These are phyloP conservation scores for Marasmius sp. DNA, from an alignment of 1,284 basidiomycete species.

Conservation along the genomic window DNA sequence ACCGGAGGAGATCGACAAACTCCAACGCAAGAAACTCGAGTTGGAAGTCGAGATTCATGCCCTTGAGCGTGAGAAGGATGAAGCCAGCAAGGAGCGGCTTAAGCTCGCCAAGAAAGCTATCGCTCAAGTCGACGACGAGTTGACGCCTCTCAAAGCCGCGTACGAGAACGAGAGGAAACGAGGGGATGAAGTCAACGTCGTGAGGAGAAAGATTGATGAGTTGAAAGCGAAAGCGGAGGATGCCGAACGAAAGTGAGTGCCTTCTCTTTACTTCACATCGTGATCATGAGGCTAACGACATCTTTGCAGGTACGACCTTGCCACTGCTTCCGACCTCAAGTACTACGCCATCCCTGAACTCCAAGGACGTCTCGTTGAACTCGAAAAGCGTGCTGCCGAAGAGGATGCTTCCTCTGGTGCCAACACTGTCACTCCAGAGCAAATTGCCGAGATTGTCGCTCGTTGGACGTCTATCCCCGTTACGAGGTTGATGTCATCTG, in stretches of 20 bases:
- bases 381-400: slow-evolving; percentile 79
- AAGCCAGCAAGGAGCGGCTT: slow-evolving; percentile 88
- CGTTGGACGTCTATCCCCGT: slow-evolving; percentile 93
- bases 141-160: slow-evolving; percentile 85
- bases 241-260: slow-evolving; percentile 79
- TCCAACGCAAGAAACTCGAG: slow-evolving; percentile 92
- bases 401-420: slow-evolving; percentile 59
- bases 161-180: slow-evolving; percentile 90
- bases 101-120: slow-evolving; percentile 77
- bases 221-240: slow-evolving; percentile 92
- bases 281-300: slow-evolving; percentile 10
- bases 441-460: slow-evolving; percentile 89
- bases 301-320: slow-evolving; percentile 66
- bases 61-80: slow-evolving; percentile 90
- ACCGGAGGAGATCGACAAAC: slow-evolving; percentile 91
- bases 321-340: slow-evolving; percentile 86
- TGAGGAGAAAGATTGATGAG: slow-evolving; percentile 88
- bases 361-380: slow-evolving; percentile 69
- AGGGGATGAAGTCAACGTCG: slow-evolving; percentile 82
- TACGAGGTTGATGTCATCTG: slow-evolving; percentile 83
- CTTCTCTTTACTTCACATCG: slow-evolving; percentile 1
- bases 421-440: slow-evolving; percentile 86
- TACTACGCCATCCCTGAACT: slow-evolving; percentile 95
- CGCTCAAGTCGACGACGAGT: slow-evolving; percentile 85
- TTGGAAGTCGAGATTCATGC: slow-evolving; percentile 97